phyloP scores from a whole-genome alignment of 208 protist genomes.

The Wallacemonas collosoma region DNA sequence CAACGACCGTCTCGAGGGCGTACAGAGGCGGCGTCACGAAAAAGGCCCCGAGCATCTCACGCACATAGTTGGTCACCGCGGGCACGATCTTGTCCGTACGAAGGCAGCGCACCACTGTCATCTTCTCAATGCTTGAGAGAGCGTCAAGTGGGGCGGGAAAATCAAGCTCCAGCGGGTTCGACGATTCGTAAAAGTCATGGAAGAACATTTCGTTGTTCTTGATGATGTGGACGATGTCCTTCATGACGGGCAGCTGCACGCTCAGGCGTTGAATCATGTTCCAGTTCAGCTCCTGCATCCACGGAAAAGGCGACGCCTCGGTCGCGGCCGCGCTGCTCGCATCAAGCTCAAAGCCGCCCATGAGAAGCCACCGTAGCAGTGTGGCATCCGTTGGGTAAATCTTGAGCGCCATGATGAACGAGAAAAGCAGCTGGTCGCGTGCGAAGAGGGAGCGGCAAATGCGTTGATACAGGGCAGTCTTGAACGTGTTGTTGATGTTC shows the following conservation, averaged over 20 bases:
- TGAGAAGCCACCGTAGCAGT: slow-evolving; percentile 92
- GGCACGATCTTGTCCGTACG: slow-evolving; percentile 96
- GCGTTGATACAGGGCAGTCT: slow-evolving; percentile 82
- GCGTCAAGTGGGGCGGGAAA: slow-evolving; percentile 65
- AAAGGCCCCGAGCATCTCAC: slow-evolving; percentile 67
- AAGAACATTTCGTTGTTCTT: slow-evolving; percentile 64
- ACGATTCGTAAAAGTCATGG: slow-evolving; percentile 85
- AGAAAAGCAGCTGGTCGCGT: slow-evolving; percentile 94
- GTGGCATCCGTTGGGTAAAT: slow-evolving; percentile 88
- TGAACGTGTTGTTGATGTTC: slow-evolving; percentile 87
- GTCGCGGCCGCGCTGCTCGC: slow-evolving; percentile 21
- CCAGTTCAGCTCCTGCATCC: slow-evolving; percentile 93
- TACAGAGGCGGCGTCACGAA: slow-evolving; percentile 95
- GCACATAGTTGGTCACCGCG: slow-evolving; percentile 93
- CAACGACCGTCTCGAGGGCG: slow-evolving; percentile 90
- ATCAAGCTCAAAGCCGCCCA: slow-evolving; percentile 82
- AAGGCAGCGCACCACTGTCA: slow-evolving; percentile 94
- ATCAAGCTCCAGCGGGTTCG: slow-evolving; percentile 73
- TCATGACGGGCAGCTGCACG: slow-evolving; percentile 68
- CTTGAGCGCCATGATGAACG: slow-evolving; percentile 94
- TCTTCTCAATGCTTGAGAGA: slow-evolving; percentile 82
- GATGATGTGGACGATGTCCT: slow-evolving; percentile 51
- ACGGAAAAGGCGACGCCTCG: slow-evolving; percentile 60
- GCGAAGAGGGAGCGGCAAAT: slow-evolving; percentile 95
- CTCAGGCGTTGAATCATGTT: slow-evolving; percentile 71